A percentile compares a stretch with the other conserved stretches of the same genome.
phyloP scores from a whole-genome alignment of 1,284 basidiomycete genomes.

The Austroboletus niveus region DNA sequence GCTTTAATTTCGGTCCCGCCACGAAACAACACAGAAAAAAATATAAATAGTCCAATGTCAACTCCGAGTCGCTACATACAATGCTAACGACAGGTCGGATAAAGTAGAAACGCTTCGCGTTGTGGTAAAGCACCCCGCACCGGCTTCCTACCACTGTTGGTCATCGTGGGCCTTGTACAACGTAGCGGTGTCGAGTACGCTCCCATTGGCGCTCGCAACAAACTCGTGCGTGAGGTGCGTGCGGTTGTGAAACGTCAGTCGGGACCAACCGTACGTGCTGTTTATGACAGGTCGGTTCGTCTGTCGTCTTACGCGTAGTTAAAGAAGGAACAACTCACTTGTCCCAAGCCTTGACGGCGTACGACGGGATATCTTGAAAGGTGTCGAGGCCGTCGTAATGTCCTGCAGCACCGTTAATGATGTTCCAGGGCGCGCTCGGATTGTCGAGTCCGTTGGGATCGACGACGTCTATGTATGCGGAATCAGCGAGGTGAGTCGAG shows the following conservation, averaged over 20 bases:
- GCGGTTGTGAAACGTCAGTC: conserved; percentile 30
- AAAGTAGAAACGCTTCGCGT: background rate
- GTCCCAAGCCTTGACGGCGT: conserved; percentile 9
- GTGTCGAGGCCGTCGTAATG: conserved; percentile 31
- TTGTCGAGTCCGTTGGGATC: conserved; percentile 29
- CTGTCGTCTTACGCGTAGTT: background rate
- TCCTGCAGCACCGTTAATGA: conserved; percentile 28
- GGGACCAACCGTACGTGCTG: conserved; percentile 29
- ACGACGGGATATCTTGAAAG: conserved; percentile 6
- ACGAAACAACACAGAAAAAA: too few relatives aligned
- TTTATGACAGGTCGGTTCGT: background rate
- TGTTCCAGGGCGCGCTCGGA: conserved; percentile 28
- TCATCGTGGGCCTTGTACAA: conserved; percentile 28
- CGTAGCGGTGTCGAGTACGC: conserved; percentile 24
- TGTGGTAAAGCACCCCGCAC: background rate
- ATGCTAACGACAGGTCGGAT: too few relatives aligned
- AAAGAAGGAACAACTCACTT: conserved; percentile 13
- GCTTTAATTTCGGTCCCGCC: too few relatives aligned
- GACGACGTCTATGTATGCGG: conserved; percentile 14
- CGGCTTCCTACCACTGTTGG: background rate
- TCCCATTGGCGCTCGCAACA: conserved; percentile 28
- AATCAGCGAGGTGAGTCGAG: background rate
- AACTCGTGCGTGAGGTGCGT: conserved; percentile 32
- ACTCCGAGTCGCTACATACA: too few relatives aligned
- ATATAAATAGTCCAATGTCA: too few relatives aligned